Base-by-base conservation (phyloP, 2,329 filamentous ascomycete species). In the Cladosporium sp. region DNA sequence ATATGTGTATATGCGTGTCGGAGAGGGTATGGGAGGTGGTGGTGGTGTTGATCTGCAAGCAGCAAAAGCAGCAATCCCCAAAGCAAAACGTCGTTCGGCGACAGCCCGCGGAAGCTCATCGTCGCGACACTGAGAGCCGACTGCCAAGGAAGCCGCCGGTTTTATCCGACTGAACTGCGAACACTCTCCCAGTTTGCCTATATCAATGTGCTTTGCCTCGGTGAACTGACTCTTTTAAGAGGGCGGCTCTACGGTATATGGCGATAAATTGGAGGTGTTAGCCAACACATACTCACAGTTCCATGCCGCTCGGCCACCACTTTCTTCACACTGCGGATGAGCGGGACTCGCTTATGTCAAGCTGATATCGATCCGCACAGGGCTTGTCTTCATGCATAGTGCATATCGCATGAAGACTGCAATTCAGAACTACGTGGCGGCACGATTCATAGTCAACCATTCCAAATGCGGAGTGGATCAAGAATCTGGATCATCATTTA, bases 1-100 rank as follows among this genome's bases (percentile, higher is more conserved):
- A 67, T 73, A 46, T 33, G 56, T 26, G 52, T 46, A 62, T 53
- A 58, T 44, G 50, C 26, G 44, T 18, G 44, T 55, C 55, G 40
- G 56, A 56, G 33, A 44, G 59, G 60, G 60, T 49, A 35, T 60
- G 62, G 60, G 53, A 37, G 55, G 14, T 46, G 53, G 44, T 44
- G 52, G 28, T 35, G 31, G 33, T 57, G 57, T 65, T 67, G 57
- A 60, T 60, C 50, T 55, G 18, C 52, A 46, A 55, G 52, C 52
- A 55, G 52, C 52, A 55, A 55, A 55, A 55, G 52, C 52, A 55
- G 52, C 52, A 31, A 31, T 55, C 52, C 52, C 28, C 52, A 53
- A 29, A 53, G 50, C 50, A 46, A 55, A 55, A 55, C 37, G 14
- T 18, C 37, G 37, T 44, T 44, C 37, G 37, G 37, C 37, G 37